Percentiles rank a stretch among this genome's conserved stretches.
These are phyloP conservation scores for Myriosclerotinia scirpicola DNA, from an alignment of 2,329 filamentous ascomycete species.

Conservation along the genomic window DNA sequence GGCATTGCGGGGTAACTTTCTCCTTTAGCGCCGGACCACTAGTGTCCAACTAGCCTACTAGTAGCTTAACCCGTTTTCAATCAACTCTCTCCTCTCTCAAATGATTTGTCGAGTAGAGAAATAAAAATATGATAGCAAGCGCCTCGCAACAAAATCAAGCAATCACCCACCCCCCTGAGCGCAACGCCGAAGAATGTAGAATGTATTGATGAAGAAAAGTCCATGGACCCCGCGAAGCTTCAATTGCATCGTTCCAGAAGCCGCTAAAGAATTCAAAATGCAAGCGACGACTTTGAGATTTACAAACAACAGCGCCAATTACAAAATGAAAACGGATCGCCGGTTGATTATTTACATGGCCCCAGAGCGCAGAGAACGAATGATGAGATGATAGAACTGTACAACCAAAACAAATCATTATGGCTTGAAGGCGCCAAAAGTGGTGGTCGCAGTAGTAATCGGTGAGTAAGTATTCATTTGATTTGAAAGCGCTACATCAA, in stretches of 20 bases:
- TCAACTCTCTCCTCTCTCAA: not conserved
- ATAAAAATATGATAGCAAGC: not conserved
- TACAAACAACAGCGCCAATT: not conserved
- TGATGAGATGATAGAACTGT: not conserved
- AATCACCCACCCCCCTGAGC: not conserved
- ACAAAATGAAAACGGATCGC: not conserved
- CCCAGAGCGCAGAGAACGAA: not conserved
- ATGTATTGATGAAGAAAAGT: not conserved
- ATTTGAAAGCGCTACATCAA: constrained; percentile 4
- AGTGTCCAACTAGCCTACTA: not conserved
- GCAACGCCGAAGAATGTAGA: not conserved
- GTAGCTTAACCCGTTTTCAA: constrained; percentile 1
- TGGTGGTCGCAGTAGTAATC: not conserved
- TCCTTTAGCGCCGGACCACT: constrained; percentile 6
- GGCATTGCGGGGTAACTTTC: constrained; percentile 12
- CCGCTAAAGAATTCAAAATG: constrained; percentile 10
- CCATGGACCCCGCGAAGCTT: not conserved
- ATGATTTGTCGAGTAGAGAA: constrained; percentile 15
- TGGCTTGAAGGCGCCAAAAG: constrained; percentile 1
- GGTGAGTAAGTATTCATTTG: not conserved
- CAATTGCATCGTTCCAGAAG: constrained; percentile 10
- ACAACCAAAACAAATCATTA: not conserved
- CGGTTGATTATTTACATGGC: not conserved
- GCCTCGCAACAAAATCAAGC: constrained; percentile 4
- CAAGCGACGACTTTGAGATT: not conserved